A percentile compares a stretch with the other conserved stretches of the same genome.
Evolutionary conservation across 352 stramenopile genomes (phyloP).

Genomic region (Globisporangium heterothallicum): DNA sequence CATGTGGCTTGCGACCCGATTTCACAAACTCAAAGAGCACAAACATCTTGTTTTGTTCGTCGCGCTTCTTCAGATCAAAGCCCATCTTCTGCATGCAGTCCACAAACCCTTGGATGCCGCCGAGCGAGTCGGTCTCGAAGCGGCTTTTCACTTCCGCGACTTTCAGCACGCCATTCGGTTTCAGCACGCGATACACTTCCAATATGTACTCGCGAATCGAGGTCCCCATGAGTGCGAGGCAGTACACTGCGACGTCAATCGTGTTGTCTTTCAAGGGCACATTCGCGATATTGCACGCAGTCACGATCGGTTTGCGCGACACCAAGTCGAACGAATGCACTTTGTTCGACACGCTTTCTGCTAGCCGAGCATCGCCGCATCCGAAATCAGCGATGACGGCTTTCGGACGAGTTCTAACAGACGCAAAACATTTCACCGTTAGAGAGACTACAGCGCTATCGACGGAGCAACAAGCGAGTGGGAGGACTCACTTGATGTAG

Average conservation of each 20-base stretch:
- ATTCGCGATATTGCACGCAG: slow-evolving; percentile 96
- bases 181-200: slow-evolving; percentile 94
- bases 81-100: slow-evolving; percentile 50
- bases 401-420: slow-evolving; percentile 48
- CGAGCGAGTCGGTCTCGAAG: slow-evolving; percentile 67
- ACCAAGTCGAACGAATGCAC: slow-evolving; percentile 99
- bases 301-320: slow-evolving; percentile 85
- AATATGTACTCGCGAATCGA: slow-evolving; percentile 96
- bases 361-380: slow-evolving; percentile 96
- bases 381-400: slow-evolving; percentile 96
- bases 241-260: slow-evolving; percentile 97
- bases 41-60: slow-evolving; percentile 86
- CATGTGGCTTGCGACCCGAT: slow-evolving; percentile 39
- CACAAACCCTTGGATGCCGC: slow-evolving; percentile 64
- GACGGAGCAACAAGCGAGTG: background rate
- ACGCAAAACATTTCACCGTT: slow-evolving; percentile 1
- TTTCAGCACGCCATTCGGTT: slow-evolving; percentile 88
- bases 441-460: background rate
- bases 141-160: slow-evolving; percentile 81
- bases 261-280: slow-evolving; percentile 83
- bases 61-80: slow-evolving; percentile 61
- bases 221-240: slow-evolving; percentile 97
- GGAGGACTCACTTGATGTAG: slow-evolving; percentile 85
- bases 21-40: slow-evolving; percentile 82
- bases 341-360: slow-evolving; percentile 81